These are phyloP conservation scores for Backusella morwellensis DNA, from an alignment of 192 early-diverging fungal species.

Conservation along the genomic window DNA sequence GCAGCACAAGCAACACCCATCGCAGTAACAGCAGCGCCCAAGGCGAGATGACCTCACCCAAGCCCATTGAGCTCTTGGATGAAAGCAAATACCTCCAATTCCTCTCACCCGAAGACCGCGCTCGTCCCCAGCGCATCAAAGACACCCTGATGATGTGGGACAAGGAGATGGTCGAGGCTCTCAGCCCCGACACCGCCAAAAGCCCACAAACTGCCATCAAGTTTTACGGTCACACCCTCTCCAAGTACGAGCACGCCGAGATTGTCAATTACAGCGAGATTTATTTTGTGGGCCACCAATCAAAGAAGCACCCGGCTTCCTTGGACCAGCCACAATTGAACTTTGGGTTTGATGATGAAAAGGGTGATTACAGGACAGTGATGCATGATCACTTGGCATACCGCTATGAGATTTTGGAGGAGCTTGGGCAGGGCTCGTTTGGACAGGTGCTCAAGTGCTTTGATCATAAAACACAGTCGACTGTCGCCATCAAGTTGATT, in stretches of 20 bases:
- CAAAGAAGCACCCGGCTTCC: slow-evolving; percentile 52
- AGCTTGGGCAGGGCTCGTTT: slow-evolving; percentile 86
- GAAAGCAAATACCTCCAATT: background rate
- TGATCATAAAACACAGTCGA: slow-evolving; percentile 87
- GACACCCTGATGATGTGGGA: background rate
- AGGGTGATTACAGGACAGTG: slow-evolving; percentile 91
- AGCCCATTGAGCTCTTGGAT: background rate
- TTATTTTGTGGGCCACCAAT: slow-evolving; percentile 82
- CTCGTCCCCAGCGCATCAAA: background rate
- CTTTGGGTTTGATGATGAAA: slow-evolving; percentile 82
- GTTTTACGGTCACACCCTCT: slow-evolving; percentile 66
- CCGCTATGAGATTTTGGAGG: slow-evolving; percentile 88
- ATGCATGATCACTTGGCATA: slow-evolving; percentile 85
- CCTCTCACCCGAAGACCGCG: background rate
- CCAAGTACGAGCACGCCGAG: slow-evolving; percentile 82
- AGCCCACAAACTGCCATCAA: slow-evolving; percentile 59
- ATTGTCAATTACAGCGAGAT: slow-evolving; percentile 76
- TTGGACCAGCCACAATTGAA: slow-evolving; percentile 54
- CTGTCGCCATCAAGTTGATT: slow-evolving; percentile 92
- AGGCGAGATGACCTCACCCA: background rate
- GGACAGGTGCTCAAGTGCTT: slow-evolving; percentile 91
- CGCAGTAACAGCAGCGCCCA: background rate
- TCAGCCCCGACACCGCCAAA: slow-evolving; percentile 27
- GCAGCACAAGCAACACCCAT: background rate
- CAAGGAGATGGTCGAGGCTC: background rate